These are phyloP conservation scores for Eimeria brunetti DNA, from an alignment of 169 alveolate genomes.

Conservation along the genomic window DNA sequence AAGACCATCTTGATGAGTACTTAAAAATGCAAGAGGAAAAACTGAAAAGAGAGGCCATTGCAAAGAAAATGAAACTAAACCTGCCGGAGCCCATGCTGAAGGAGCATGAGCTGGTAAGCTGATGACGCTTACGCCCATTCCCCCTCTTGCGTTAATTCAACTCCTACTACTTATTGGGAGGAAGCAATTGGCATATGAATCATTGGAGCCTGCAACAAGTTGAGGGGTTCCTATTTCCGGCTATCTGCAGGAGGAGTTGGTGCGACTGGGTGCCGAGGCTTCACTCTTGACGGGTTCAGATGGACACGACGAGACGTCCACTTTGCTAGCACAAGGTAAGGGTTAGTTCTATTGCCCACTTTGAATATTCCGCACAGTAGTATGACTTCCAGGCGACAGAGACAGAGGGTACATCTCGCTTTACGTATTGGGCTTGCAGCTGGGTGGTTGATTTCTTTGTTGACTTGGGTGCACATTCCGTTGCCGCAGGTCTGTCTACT, in stretches of 20 bases:
- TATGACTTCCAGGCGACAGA: background rate
- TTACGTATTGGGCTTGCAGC: background rate
- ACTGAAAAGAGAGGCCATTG: slow-evolving; percentile 82
- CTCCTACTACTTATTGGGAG: too few species aligned
- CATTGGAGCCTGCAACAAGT: background rate
- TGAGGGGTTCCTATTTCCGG: background rate
- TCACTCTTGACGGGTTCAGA: slow-evolving; percentile 58
- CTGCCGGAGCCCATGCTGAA: slow-evolving; percentile 82
- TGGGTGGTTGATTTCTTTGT: background rate
- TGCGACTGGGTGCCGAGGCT: slow-evolving; percentile 77
- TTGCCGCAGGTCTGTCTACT: slow-evolving; percentile 43
- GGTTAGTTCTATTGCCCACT: background rate
- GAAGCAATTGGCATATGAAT: background rate
- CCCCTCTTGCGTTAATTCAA: background rate
- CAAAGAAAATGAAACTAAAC: slow-evolving; percentile 71
- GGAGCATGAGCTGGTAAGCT: slow-evolving; percentile 78
- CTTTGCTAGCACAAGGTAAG: slow-evolving; percentile 49
- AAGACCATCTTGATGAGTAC: slow-evolving; percentile 95
- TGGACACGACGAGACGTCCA: slow-evolving; percentile 69
- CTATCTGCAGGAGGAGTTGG: slow-evolving; percentile 73
- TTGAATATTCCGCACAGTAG: background rate
- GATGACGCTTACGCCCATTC: background rate
- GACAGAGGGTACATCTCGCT: background rate
- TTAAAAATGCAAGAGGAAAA: slow-evolving; percentile 91
- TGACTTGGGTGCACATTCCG: background rate